These are phyloP conservation scores for Penicillium oxalicum DNA, from an alignment of 2,329 filamentous ascomycete species.

Conservation along the genomic window DNA sequence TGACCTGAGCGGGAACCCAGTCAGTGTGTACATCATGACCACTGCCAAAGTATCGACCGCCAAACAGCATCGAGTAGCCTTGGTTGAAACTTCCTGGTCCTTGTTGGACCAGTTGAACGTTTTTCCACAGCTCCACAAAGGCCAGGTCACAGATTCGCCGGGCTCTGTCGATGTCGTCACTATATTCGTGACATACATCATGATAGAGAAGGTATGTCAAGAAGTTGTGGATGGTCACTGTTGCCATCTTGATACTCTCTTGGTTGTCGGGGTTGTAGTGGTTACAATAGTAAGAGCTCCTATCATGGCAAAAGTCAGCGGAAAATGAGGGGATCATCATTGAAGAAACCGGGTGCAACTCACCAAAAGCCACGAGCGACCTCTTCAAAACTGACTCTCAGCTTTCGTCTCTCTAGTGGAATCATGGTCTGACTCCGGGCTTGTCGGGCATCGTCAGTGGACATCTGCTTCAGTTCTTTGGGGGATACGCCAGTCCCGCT, in stretches of 20 bases:
- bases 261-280: conserved; percentile 52
- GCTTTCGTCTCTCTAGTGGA: conserved; percentile 54
- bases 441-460: conserved; percentile 58
- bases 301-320: conserved; percentile 16
- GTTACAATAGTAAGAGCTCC: conserved; percentile 52
- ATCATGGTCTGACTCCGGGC: conserved; percentile 50
- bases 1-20: background rate
- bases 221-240: conserved; percentile 73
- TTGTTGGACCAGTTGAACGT: conserved; percentile 45
- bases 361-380: conserved; percentile 75
- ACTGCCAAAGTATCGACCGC: conserved; percentile 43
- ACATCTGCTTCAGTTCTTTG: conserved; percentile 57
- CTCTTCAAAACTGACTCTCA: conserved; percentile 73
- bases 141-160: conserved; percentile 61
- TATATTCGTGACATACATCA: conserved; percentile 78
- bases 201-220: conserved; percentile 81
- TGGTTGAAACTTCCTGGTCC: conserved; percentile 77
- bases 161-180: conserved; percentile 60
- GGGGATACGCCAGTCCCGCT: conserved; percentile 60
- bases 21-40: background rate
- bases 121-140: conserved; percentile 58
- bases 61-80: conserved; percentile 65
- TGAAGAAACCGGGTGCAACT: conserved; percentile 24
- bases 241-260: conserved; percentile 52
- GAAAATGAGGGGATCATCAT: too few relatives aligned